Evolutionary conservation across 1,139 yeast species (phyloP), one percentile per base, ranked within the genome.

Genomic region (Candida sp.): DNA sequence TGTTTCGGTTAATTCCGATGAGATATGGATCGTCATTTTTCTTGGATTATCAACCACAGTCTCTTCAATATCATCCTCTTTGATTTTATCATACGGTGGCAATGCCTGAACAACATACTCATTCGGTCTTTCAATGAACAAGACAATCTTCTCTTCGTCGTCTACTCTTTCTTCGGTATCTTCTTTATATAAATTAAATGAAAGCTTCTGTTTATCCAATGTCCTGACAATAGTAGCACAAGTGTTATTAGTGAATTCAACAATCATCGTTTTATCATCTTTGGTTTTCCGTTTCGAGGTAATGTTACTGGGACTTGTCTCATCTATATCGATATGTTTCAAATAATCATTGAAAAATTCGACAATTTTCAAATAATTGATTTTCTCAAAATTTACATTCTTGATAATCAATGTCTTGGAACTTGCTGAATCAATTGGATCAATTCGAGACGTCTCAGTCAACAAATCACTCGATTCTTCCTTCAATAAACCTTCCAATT

Each of bases 221-320:
- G 86, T 71, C 33, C 74, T 62, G 1, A 80, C 69, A 1, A 81
- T 61, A 0, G 95, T 85, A 0, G 95, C 86, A 45, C 79, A 70
- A n/a, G 70, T 66, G 38, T 77, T 64, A 41, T 74, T 75, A 4
- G 73, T 66, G 46, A 86, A 75, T 50, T 80, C 84, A 6, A 86
- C 57, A 4, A 81, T 66, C 41, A 81, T 55, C 8, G 55, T 61
- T 30, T 60, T 60, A 43, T 66, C 70, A 38, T 73, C 72, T 40
- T 60, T 61, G 2, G 75, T 61, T 42, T 66, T 68, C 33, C 60
- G 48, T 42, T 69, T 68, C 35, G 50, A 51, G 30, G 64, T 69
- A 37, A 73, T 63, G 46, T 69, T 70, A 33, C 55, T 60, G 21
- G 41, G 38, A 2, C 61, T 45, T 1, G 67, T 59, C 33, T 65